phyloP scores from a whole-genome alignment of 768 basidiomycete genomes.

The Basidioascus undulatus region DNA sequence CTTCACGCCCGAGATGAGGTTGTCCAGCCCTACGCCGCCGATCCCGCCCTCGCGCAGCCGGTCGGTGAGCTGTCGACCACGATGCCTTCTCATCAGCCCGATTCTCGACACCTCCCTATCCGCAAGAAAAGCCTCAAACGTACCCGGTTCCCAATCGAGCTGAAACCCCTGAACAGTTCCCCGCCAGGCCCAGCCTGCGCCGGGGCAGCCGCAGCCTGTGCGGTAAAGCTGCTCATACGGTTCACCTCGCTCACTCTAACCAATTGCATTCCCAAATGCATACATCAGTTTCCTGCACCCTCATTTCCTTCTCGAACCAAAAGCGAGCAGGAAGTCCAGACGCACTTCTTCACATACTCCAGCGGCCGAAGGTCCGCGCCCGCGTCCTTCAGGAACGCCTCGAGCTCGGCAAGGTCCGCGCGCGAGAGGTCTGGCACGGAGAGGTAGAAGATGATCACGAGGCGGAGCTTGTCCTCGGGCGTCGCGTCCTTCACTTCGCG shows the following conservation, averaged over 20 bases:
- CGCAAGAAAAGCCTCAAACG: conserved; percentile 11
- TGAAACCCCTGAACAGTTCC: conserved; percentile 83
- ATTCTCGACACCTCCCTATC: too few species aligned
- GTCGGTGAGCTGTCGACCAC: conserved; percentile 49
- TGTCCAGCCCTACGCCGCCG: conserved; percentile 39
- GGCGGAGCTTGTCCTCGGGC: conserved; percentile 69
- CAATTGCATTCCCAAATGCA: too few species aligned
- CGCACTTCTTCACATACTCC: conserved; percentile 58
- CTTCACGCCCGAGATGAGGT: conserved; percentile 88
- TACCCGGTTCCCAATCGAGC: conserved; percentile 69
- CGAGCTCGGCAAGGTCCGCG: conserved; percentile 69
- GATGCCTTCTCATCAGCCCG: background rate
- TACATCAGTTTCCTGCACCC: too few species aligned
- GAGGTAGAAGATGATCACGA: conserved; percentile 86
- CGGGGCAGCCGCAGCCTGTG: too few species aligned
- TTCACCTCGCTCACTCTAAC: too few species aligned
- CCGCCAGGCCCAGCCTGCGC: conserved; percentile 41
- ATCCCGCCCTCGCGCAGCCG: conserved; percentile 76
- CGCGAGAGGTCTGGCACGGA: conserved; percentile 62
- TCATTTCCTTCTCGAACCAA: too few species aligned
- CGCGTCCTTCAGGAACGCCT: conserved; percentile 56
- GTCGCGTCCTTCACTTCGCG: conserved; percentile 33
- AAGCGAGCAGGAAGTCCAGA: background rate
- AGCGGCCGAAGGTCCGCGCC: conserved; percentile 54
- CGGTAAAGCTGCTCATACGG: conserved; percentile 78